phyloP scores from a whole-genome alignment of 495 filamentous ascomycete genomes.

The Aspergillus haitiensis region DNA sequence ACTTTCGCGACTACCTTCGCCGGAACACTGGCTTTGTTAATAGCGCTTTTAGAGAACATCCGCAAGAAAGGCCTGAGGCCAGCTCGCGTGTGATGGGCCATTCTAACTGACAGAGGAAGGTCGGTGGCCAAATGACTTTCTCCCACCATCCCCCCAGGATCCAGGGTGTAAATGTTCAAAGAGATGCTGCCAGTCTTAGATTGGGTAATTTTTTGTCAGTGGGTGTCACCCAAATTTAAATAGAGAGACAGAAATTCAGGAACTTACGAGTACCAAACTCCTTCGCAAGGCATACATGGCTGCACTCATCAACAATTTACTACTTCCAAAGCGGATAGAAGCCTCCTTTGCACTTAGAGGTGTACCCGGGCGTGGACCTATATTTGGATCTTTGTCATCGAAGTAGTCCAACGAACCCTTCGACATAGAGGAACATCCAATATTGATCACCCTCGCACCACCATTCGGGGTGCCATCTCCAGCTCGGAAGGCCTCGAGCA shows the following conservation, averaged over 20 bases:
- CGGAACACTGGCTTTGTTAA: constrained; percentile 43
- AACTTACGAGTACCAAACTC: constrained; percentile 42
- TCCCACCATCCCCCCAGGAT: constrained; percentile 41
- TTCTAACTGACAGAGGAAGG: constrained; percentile 35
- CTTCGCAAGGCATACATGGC: constrained; percentile 46
- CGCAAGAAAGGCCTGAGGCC: constrained; percentile 40
- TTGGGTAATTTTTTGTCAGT: constrained; percentile 2
- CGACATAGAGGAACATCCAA: constrained; percentile 40
- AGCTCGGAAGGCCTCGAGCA: constrained; percentile 44
- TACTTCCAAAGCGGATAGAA: constrained; percentile 40
- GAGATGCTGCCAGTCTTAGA: constrained; percentile 38
- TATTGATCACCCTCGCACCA: constrained; percentile 42
- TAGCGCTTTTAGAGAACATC: constrained; percentile 42
- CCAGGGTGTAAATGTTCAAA: constrained; percentile 44
- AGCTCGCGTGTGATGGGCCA: constrained; percentile 40
- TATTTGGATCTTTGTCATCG: constrained; percentile 24
- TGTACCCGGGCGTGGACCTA: constrained; percentile 26
- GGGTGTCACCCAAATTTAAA: background rate
- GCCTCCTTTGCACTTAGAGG: constrained; percentile 37
- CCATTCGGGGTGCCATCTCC: constrained; percentile 38
- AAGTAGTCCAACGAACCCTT: constrained; percentile 42
- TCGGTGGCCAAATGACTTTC: constrained; percentile 30
- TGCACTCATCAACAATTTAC: constrained; percentile 42
- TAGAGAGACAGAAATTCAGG: constrained; percentile 3
- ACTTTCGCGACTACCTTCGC: constrained; percentile 44